A percentile compares a stretch with the other conserved stretches of the same genome.
Conservation (phyloP, 139 green algal genomes). For the Mesostigma viride region DNA sequence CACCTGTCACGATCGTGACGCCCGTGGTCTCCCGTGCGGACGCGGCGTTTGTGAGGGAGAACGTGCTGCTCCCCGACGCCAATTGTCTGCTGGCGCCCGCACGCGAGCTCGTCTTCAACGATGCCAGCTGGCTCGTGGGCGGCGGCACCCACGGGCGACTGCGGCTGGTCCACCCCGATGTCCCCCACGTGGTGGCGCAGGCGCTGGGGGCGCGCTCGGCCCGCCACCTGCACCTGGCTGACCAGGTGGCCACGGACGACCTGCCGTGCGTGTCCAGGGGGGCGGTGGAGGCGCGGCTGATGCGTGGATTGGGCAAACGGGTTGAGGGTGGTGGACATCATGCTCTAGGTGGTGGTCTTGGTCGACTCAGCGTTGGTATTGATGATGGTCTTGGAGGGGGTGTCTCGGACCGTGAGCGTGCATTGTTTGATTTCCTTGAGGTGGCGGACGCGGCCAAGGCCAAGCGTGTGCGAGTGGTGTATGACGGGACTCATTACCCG, state of each 20-base stretch:
- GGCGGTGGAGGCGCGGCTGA: no score
- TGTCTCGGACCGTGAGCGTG: slow-evolving; percentile 12
- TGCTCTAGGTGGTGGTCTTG: no score
- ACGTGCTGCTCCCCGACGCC: slow-evolving; percentile 36
- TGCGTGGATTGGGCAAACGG: no score
- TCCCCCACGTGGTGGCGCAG: slow-evolving; percentile 41
- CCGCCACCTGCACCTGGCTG: slow-evolving; percentile 23
- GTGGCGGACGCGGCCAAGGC: slow-evolving; percentile 39
- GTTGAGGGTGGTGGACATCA: no score
- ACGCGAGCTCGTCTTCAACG: slow-evolving; percentile 47
- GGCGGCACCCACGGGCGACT: slow-evolving; percentile 7
- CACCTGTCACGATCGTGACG: no score
- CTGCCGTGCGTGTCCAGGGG: slow-evolving; percentile 40
- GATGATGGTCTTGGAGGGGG: no score
- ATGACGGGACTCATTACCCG: slow-evolving; percentile 39
- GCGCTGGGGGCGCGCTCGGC: slow-evolving; percentile 43
- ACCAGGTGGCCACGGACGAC: slow-evolving; percentile 19
- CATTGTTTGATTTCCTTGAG: slow-evolving; percentile 47
- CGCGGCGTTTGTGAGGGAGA: background rate
- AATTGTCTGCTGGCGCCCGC: slow-evolving; percentile 33
- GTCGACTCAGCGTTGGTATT: no score
- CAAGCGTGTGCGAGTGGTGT: slow-evolving; percentile 28
- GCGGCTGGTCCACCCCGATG: slow-evolving; percentile 38
- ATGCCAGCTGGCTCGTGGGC: slow-evolving; percentile 47
- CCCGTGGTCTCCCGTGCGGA: no score